Evolutionary conservation across 768 basidiomycete genomes (phyloP), one percentile per base, ranked within the genome.

Genomic region (Mycena metata): DNA sequence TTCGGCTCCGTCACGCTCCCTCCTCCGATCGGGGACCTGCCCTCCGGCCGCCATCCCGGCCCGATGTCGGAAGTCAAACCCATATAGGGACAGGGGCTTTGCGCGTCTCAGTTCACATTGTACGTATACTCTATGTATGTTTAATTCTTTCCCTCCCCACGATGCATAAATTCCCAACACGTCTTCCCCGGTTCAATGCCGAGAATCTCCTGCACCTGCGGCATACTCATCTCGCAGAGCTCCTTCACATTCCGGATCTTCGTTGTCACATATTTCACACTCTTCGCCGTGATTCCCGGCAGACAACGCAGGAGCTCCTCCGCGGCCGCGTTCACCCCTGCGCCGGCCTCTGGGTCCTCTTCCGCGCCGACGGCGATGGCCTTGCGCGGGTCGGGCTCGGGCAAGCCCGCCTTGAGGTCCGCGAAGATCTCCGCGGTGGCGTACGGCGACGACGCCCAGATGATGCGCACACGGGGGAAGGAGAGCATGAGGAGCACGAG

Each of bases 361-460:
- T 93, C 94, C 0, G 92, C 90, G 10, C 97, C 98, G 23, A 96
- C 84, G 3, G 89, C 80, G 45, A 96, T 88, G 0, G 98, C 96
- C 46, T 87, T 87, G 16, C 82, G 75, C 11, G 90, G 86, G 69
- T 97, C 92, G 0, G 98, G 98, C 76, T 99, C 95, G 0, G 88
- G 80, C 51, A 88, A 87, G 72, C 91, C 90, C 36, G 80, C 69
- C 75, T 99, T 99, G 39, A 99, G 89, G 75, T 98, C 98, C 52
- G 88, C 89, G 83, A 99, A 96, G 63, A 99, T 96, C 65, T 96
- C 92, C 0, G 95, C 87, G 0, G 95, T 96, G 21, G 93, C 92
- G 75, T 96, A 94, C 0, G 98, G 95, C 0, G 96, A 98, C 2
- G 96, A 96, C 0, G 96, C 96, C 98, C 98, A 99, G 76, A 99